Base-by-base conservation (phyloP, 2,329 filamentous ascomycete genomes). In the Thelonectria olida region DNA sequence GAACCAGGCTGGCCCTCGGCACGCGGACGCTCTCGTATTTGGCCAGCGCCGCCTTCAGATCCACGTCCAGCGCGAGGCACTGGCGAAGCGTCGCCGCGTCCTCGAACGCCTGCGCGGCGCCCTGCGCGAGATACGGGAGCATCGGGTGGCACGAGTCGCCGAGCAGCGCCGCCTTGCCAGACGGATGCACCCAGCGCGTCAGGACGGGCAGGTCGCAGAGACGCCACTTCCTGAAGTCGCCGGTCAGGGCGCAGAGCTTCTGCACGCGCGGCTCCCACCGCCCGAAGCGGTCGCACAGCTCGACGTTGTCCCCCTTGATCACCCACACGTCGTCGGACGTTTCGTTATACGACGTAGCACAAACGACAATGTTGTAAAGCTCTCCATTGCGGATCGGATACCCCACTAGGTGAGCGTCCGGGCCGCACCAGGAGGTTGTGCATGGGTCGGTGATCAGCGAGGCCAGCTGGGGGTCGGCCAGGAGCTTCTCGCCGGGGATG, bases 281-380 rank as follows among this genome's bases (percentile, higher is more conserved):
- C 0, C 41, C 39, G 57, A 80, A 81, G 10, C 76, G 73, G 7
- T 66, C 62, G 25, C 68, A 67, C 61, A 80, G 73, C 61, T 80
- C 78, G n/a, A n/a, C n/a, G n/a, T n/a, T n/a, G n/a, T n/a, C n/a
- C n/a, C n/a, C n/a, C n/a, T n/a, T n/a, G n/a, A n/a, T n/a, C n/a
- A n/a, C n/a, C n/a, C n/a, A n/a, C n/a, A n/a, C n/a, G n/a, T n/a
- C n/a, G n/a, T n/a, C n/a, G n/a, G n/a, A n/a, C n/a, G n/a, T n/a
- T n/a, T n/a, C n/a, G n/a, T n/a, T n/a, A n/a, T n/a, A n/a, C n/a
- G n/a, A n/a, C n/a, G n/a, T n/a, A n/a, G n/a, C 8, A 25, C 54
- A 58, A 8, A 91, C 75, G 1, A 91, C 88, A 5, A 91, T 80
- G 63, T 91, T 91, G 67, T 85, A 88, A 77, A 88, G 81, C 1